These are phyloP conservation scores for Diaporthe sp. DNA, from an alignment of 2,329 filamentous ascomycete genomes.

Conservation along the genomic window DNA sequence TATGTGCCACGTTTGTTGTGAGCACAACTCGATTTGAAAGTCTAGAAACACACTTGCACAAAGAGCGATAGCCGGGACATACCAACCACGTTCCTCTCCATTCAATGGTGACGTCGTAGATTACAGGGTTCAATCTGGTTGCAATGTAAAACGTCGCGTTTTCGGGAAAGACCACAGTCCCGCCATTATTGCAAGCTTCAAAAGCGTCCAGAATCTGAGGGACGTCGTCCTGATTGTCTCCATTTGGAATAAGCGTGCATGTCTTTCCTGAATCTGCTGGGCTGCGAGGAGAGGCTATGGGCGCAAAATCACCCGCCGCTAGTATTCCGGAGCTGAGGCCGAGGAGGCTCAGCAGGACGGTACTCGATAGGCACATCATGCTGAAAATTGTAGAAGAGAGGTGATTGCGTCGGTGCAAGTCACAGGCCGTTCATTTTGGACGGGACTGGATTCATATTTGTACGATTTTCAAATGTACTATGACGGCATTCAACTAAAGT, in stretches of 20 bases:
- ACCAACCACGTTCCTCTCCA: constrained; percentile 67
- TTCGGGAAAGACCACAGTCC: constrained; percentile 64
- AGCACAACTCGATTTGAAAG: constrained; percentile 17
- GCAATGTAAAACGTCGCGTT: constrained; percentile 65
- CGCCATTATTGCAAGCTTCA: constrained; percentile 45
- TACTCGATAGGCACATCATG: constrained; percentile 19
- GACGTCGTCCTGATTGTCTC: constrained; percentile 45
- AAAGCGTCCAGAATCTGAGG: constrained; percentile 49
- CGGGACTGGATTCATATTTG: neutral
- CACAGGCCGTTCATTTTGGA: neutral
- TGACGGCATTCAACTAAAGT: constrained; percentile 12
- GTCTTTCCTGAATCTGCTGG: constrained; percentile 43
- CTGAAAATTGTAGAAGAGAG: neutral
- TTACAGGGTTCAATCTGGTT: constrained; percentile 61
- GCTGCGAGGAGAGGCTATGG: constrained; percentile 31
- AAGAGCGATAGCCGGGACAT: constrained; percentile 36
- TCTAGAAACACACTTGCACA: neutral
- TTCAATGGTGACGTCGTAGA: constrained; percentile 64
- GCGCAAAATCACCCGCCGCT: neutral
- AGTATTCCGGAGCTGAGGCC: constrained; percentile 21
- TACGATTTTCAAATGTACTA: neutral
- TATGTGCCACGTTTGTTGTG: constrained; percentile 41
- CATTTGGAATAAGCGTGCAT: constrained; percentile 45
- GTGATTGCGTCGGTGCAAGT: too few relatives aligned
- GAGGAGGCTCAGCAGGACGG: constrained; percentile 25